Evolutionary conservation across 2,329 filamentous ascomycete genomes (phyloP).

Genomic region (Raffaelea albimanens): DNA sequence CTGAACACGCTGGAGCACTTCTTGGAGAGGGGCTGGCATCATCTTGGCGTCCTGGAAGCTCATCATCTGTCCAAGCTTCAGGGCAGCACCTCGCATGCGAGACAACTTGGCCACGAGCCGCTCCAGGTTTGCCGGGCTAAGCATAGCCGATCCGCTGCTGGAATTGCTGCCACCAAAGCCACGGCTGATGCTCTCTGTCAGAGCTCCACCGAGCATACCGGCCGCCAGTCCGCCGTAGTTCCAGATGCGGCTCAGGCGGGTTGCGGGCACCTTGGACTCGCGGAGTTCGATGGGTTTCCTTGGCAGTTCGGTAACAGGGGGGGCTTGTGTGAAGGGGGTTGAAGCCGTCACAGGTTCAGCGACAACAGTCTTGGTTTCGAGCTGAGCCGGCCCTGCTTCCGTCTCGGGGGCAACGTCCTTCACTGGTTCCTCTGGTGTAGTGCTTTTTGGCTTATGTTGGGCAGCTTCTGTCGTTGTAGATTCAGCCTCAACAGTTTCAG

Average conservation of each 20-base stretch:
- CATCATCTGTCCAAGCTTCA: constrained; percentile 97
- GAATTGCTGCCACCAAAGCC: constrained; percentile 57
- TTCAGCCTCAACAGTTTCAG: too few relatives aligned
- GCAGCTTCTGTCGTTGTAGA: too few relatives aligned
- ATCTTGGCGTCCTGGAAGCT: constrained; percentile 97
- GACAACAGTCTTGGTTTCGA: neutral
- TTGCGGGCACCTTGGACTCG: constrained; percentile 85
- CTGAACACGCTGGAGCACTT: constrained; percentile 88
- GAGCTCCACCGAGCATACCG: constrained; percentile 88
- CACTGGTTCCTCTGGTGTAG: neutral
- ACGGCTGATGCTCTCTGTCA: constrained; percentile 75
- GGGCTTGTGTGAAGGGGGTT: neutral
- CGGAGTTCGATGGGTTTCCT: constrained; percentile 50
- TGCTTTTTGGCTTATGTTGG: too few relatives aligned
- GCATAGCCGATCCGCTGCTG: constrained; percentile 65
- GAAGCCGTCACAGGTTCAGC: too few relatives aligned
- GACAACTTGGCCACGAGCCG: constrained; percentile 86
- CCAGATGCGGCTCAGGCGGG: constrained; percentile 79
- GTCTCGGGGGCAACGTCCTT: neutral
- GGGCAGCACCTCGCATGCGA: constrained; percentile 90
- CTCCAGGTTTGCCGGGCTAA: constrained; percentile 87
- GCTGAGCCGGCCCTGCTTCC: neutral
- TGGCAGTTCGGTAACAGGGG: neutral
- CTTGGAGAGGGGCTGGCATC: constrained; percentile 76
- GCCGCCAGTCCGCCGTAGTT: constrained; percentile 90